Base-by-base conservation (phyloP, 495 filamentous ascomycete genomes). In the Hyaloscypha hepaticicola region DNA sequence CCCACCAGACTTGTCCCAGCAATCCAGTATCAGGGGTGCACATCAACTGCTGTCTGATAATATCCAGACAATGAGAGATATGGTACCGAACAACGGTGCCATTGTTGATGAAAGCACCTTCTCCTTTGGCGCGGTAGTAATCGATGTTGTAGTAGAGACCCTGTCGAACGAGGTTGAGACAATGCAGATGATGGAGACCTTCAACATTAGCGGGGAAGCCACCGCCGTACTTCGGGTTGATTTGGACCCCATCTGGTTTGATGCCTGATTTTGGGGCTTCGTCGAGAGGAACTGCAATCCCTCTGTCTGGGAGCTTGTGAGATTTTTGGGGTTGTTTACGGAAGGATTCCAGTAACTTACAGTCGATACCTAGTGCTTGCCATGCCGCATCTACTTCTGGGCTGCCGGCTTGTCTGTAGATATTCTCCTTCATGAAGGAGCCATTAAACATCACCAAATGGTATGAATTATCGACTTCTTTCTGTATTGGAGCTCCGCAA, bases 341-440 rank as follows among this genome's bases (percentile, higher is more conserved):
- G 28, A 34, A 25, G 22, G 25, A 27, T 1, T 41, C 33, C 3
- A 26, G 27, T 21, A 49, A 53, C 73, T 58, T 56, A 83, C 80
- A 85, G 50, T 84, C 76, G 0, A 79, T 73, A 3, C 85, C 85
- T 0, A 87, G 67, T 2, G 81, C 75, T 33, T 77, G 76, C 84
- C 85, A 87, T 4, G 83, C 84, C 2, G 77, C 82, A 68, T 87
- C 85, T 2, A 85, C 82, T 60, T 83, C 82, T 0, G 81, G 80
- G 21, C 79, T 75, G 0, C 79, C 81, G 41, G 75, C 63, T 58
- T 79, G 75, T 14, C 84, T 80, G 68, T 79, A 87, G 26, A 79
- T 73, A 52, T 83, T 82, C 58, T 83, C 77, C 22, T 83, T 77
- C 24, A 85, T 38, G 3, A 85, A 76, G 0, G 80, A 79, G 21